These are phyloP conservation scores for Backusella circina DNA, from an alignment of 192 early-diverging fungal genomes.

Conservation along the genomic window DNA sequence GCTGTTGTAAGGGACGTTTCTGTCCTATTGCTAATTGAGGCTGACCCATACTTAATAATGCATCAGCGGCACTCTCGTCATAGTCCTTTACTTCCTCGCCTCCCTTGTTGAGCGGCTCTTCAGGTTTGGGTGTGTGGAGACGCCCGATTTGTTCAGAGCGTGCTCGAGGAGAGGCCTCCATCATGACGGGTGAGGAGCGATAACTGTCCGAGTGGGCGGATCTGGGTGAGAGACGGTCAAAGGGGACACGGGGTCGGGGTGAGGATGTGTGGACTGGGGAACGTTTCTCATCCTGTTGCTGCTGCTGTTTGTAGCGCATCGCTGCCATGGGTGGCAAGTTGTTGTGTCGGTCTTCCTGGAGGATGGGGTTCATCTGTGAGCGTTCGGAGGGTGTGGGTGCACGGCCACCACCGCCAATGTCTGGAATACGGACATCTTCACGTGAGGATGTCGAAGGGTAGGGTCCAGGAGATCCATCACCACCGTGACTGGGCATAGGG, in stretches of 20 bases:
- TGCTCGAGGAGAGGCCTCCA: background rate
- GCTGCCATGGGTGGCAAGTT: constrained; percentile 12
- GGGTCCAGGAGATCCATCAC: constrained; percentile 26
- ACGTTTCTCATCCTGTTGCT: background rate
- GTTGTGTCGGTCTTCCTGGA: constrained; percentile 22
- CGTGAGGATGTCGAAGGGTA: constrained; percentile 20
- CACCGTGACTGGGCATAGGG: background rate
- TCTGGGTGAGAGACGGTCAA: background rate
- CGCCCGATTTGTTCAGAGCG: background rate
- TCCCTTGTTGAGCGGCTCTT: background rate
- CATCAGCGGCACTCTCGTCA: constrained; percentile 27
- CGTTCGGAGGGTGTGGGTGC: too few species aligned
- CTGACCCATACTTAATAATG: constrained; percentile 12
- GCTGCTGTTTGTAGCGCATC: background rate
- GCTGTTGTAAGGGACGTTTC: constrained; percentile 1
- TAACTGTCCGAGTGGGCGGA: background rate
- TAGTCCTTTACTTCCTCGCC: constrained; percentile 4
- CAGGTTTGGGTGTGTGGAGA: background rate
- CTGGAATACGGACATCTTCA: constrained; percentile 34
- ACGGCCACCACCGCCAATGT: too few species aligned
- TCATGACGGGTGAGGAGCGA: background rate
- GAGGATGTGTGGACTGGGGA: constrained; percentile 6
- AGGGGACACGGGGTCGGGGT: constrained; percentile 2
- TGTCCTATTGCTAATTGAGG: background rate
- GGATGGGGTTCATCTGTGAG: constrained; percentile 30